These are phyloP conservation scores for Tetrastigma voinierianum DNA, from an alignment of 164 flowering plant species.

Conservation along the genomic window DNA sequence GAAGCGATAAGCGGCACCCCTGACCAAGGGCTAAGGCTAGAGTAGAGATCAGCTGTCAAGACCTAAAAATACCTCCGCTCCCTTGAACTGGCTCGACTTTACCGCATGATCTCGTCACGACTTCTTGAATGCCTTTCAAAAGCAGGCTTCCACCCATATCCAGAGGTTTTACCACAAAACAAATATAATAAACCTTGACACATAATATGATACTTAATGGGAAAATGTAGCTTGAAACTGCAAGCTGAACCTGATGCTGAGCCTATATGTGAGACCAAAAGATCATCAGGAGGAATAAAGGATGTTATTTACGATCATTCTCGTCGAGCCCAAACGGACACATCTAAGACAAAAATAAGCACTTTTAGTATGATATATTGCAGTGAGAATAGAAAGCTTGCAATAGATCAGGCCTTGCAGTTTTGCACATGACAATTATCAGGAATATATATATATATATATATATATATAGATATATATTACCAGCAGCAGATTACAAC, in stretches of 20 bases:
- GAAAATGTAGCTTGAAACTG: neutral
- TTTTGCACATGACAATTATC: too few species aligned
- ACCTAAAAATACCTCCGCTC: constrained; percentile 73
- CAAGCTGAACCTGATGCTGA: constrained; percentile 72
- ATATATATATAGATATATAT: too few species aligned
- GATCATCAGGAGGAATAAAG: constrained; percentile 96
- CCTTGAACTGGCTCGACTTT: constrained; percentile 97
- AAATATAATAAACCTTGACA: constrained; percentile 1
- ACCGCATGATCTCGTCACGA: constrained; percentile 90
- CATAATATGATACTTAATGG: neutral
- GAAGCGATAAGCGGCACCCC: neutral
- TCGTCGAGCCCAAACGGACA: constrained; percentile 97
- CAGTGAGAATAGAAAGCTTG: constrained; percentile 4
- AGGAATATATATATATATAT: neutral
- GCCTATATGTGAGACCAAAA: constrained; percentile 93
- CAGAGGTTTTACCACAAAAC: constrained; percentile 82
- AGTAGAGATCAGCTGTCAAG: neutral
- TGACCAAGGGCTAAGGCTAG: neutral
- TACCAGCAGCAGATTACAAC: too few species aligned
- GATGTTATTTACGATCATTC: constrained; percentile 96
- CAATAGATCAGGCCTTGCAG: neutral
- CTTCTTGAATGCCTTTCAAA: constrained; percentile 94
- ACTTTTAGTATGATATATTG: constrained; percentile 2
- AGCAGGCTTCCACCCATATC: constrained; percentile 99
- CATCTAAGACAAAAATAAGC: constrained; percentile 50